Percentiles rank a stretch among this genome's conserved stretches.
phyloP scores from a whole-genome alignment of 139 green algal genomes.

The Dunaliella primolecta region DNA sequence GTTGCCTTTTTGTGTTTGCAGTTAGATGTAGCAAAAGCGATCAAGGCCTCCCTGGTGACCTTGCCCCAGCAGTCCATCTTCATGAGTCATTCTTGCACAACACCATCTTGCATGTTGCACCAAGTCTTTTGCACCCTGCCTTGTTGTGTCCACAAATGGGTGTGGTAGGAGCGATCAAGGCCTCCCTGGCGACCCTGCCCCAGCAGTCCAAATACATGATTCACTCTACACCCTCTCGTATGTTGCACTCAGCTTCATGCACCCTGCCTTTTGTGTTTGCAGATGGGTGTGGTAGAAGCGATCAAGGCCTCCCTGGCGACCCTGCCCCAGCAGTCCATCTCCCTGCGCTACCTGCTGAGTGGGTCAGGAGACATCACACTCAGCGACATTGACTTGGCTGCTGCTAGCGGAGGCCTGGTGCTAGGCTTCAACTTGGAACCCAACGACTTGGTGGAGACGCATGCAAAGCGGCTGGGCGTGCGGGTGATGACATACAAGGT shows the following conservation, averaged over 20 bases:
- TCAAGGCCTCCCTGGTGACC: conserved; percentile 74
- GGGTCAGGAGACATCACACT: conserved; percentile 76
- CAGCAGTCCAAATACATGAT: conserved; percentile 91
- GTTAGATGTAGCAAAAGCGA: conserved; percentile 84
- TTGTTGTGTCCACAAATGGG: conserved; percentile 77
- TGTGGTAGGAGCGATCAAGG: conserved; percentile 86
- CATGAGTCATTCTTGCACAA: too few species aligned
- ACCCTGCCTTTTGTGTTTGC: too few species aligned
- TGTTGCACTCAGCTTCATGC: too few species aligned
- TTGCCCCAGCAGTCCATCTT: conserved; percentile 87
- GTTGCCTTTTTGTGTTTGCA: too few species aligned
- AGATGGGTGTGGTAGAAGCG: conserved; percentile 86
- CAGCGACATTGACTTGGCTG: conserved; percentile 90
- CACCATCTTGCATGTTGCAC: too few species aligned
- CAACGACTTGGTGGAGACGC: conserved; percentile 59
- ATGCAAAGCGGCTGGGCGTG: conserved; percentile 70
- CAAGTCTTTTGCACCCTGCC: too few species aligned
- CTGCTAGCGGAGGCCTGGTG: conserved; percentile 52
- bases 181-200: conserved; percentile 75
- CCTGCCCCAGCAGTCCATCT: conserved; percentile 87
- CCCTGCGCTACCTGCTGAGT: conserved; percentile 86
- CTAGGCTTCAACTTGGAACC: conserved; percentile 81
- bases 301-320: conserved; percentile 77
- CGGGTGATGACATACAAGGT: conserved; percentile 41
- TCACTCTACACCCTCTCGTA: too few species aligned